Base-by-base conservation (phyloP, 2,329 filamentous ascomycete species). In the Colletotrichum scovillei region DNA sequence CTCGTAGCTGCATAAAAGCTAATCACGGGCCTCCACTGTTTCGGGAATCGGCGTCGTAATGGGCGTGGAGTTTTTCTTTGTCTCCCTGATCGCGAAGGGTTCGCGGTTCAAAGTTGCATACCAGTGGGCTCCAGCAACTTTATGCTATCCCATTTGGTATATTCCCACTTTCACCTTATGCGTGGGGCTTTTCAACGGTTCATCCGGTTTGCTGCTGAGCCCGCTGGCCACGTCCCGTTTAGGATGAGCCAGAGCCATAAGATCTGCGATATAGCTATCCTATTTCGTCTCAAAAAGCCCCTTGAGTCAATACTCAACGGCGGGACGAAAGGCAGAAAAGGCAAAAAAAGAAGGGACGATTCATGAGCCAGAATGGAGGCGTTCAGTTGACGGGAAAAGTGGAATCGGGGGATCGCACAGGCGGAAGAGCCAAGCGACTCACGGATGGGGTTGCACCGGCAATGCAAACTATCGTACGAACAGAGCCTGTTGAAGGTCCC, bases 311-410 rank as follows among this genome's bases (percentile, higher is more conserved):
- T 16, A 22, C 57, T 5, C n/a, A 26, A 26, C 22, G 60, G 42
- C 42, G 19, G 42, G 42, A 49, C 42, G 19, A 49, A 42, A 49
- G 19, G 42, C 16, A 49, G 19, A 49, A 49, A 49, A 49, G 19
- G 3, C 19, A 14, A 26, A 28, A n/a, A 63, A 30, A 52, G 28
- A 24, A 22, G 22, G 46, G 42, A 55, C 16, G 62, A 38, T 53
- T 64, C 62, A n/a, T 53, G 30, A 28, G 22, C 52, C 52, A 55
- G 22, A 12, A 35, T 16, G 14, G 14, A 64, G 30, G 30, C 49
- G 12, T 55, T 30, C 12, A 24, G 46, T 55, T 64, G 67, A 64
- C 42, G 66, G 59, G 67, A 69, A 73, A 73, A 69, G 70, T 73
- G 69, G 69, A 53, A 73, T 46, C 42, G 59, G 24, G 24, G 52